Evolutionary conservation across 2,329 filamentous ascomycete species (phyloP), one percentile per base, ranked within the genome.

Genomic region (Ascochyta koolunga): DNA sequence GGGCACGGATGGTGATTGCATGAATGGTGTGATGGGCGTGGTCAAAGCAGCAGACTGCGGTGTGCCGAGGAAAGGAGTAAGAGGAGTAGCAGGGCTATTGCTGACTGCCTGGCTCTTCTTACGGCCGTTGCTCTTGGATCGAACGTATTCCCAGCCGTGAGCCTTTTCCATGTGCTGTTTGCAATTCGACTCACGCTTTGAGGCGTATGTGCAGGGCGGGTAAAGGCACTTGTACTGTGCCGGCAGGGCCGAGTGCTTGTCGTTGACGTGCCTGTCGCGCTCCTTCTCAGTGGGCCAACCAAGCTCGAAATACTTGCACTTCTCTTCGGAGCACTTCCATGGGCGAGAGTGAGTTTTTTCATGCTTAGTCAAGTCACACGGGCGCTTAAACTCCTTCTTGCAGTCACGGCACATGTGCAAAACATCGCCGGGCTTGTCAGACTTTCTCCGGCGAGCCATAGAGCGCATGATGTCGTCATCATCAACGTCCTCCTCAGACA

Each of bases 131-230:
- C 89, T 93, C 83, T 97, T 97, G 55, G 91, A 93, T 61, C 93
- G 89, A 50, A 93, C 83, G 65, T 97, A 97, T n/a, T 83, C 82
- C 89, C 91, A 96, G 54, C 88, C 88, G 69, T 98, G 93, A 0
- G 91, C 89, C 77, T 97, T 97, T 80, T 98, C 93, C 93, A 97
- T 97, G 78, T 98, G 93, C 76, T 97, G 93, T 75, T 97, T 97
- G 84, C 91, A 96, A 76, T 98, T 98, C 59, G 90, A 95, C 79
- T 96, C 90, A 54, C 93, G 89, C 82, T 98, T 98, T 10, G 93
- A 96, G 70, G 91, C 89, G 80, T 98, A 98, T 0, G 90, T 87
- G 82, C 95, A 98, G 21, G 89, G 89, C 65, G 86, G 83, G 77
- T 84, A 98, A 41, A 86, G 78, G 78, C 95, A 99, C 78, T 90